phyloP scores from a whole-genome alignment of 257 asterid species.

The Jacaranda copaia region DNA sequence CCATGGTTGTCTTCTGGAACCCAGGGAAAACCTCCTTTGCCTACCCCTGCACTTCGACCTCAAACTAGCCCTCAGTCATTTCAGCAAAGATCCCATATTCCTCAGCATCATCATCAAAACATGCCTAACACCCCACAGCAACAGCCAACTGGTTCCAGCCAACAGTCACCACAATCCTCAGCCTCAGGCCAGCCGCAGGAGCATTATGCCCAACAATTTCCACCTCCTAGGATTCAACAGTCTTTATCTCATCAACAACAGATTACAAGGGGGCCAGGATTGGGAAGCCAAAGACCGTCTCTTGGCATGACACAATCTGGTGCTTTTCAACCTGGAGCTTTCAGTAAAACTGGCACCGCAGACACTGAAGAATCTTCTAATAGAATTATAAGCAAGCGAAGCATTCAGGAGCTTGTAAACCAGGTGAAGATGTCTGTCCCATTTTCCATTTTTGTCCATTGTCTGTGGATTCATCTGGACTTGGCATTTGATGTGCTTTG shows the following conservation, averaged over 20 bases:
- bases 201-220: conserved; percentile 61
- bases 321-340: conserved; percentile 49
- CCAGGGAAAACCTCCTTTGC: conserved; percentile 83
- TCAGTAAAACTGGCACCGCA: conserved; percentile 46
- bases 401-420: conserved; percentile 79
- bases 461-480: not conserved
- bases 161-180: conserved; percentile 60
- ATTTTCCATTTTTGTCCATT: conserved; percentile 11
- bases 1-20: conserved; percentile 83
- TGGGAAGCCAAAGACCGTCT: conserved; percentile 69
- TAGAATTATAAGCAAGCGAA: conserved; percentile 77
- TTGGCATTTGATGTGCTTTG: conserved; percentile 15
- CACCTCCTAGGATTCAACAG: conserved; percentile 65
- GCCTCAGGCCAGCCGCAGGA: conserved; percentile 64
- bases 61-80: conserved; percentile 64
- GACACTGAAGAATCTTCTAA: conserved; percentile 70
- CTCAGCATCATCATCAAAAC: conserved; percentile 66
- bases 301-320: conserved; percentile 54
- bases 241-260: conserved; percentile 71
- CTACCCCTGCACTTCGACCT: conserved; percentile 71
- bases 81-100: conserved; percentile 69
- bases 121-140: conserved; percentile 55
- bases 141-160: conserved; percentile 53
- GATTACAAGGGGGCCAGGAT: conserved; percentile 60
- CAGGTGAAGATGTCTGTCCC: conserved; percentile 58